phyloP scores from a whole-genome alignment of 768 basidiomycete species.

The Strobilomyces confusus region DNA sequence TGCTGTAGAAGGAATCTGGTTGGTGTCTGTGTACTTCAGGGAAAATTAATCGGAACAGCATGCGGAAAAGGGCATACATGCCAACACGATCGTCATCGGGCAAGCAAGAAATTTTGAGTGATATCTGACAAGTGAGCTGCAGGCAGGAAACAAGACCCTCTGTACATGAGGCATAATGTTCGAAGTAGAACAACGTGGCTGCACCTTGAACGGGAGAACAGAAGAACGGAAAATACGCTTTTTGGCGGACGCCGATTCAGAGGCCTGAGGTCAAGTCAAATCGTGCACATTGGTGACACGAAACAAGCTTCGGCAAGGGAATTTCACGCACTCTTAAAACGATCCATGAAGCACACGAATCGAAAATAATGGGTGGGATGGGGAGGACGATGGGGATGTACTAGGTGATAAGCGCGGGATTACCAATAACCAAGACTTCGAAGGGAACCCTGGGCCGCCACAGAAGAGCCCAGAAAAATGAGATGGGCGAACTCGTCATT shows the following conservation, averaged over 20 bases:
- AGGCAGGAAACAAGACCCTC: slow-evolving; percentile 1
- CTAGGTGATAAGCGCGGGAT: slow-evolving; percentile 21
- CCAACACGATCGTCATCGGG: slow-evolving; percentile 1
- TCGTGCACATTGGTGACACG: slow-evolving; percentile 1
- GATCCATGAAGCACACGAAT: neutral
- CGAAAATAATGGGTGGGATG: neutral
- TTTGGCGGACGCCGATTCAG: slow-evolving; percentile 1
- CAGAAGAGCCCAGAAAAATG: slow-evolving; percentile 25
- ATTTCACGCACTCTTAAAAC: neutral
- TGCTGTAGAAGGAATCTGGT: slow-evolving; percentile 11
- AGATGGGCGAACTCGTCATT: slow-evolving; percentile 16
- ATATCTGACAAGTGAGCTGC: slow-evolving; percentile 3
- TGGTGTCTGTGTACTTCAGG: neutral
- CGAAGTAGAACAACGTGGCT: neutral
- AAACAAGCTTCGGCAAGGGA: slow-evolving; percentile 1
- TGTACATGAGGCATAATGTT: slow-evolving; percentile 8
- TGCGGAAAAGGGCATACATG: neutral
- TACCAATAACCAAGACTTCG: slow-evolving; percentile 24
- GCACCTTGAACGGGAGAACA: slow-evolving; percentile 1
- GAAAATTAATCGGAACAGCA: neutral
- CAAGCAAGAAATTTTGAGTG: slow-evolving; percentile 2
- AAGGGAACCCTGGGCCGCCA: slow-evolving; percentile 20
- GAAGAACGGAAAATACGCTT: neutral
- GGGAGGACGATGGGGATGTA: neutral
- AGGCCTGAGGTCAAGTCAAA: neutral